Evolutionary conservation across 2,329 filamentous ascomycete species (phyloP).

Genomic region (Verticillium nubilum): DNA sequence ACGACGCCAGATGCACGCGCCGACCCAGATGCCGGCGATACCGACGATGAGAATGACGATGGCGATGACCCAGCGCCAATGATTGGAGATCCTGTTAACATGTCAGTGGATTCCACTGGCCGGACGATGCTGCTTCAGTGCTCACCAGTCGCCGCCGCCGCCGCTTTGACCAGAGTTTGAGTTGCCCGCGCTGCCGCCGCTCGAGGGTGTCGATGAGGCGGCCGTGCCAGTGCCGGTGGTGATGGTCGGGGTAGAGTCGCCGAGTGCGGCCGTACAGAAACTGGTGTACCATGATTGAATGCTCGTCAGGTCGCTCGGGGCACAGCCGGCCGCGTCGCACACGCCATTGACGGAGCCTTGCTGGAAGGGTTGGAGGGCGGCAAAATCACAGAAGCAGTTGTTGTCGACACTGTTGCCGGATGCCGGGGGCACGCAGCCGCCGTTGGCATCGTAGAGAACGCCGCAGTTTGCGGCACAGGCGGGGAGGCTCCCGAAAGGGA

Average conservation of each 20-base stretch:
- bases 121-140: slow-evolving; percentile 4
- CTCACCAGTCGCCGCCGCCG: slow-evolving; percentile 43
- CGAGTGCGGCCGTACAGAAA: slow-evolving; percentile 52
- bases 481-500: slow-evolving; percentile 55
- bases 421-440: slow-evolving; percentile 60
- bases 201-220: slow-evolving; percentile 19
- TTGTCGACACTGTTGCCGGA: slow-evolving; percentile 37
- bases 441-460: slow-evolving; percentile 63
- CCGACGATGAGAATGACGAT: slow-evolving; percentile 67
- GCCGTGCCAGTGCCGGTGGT: not conserved
- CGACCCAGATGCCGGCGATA: slow-evolving; percentile 61
- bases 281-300: slow-evolving; percentile 67
- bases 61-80: slow-evolving; percentile 80
- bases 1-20: slow-evolving; percentile 65
- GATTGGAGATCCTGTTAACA: slow-evolving; percentile 55
- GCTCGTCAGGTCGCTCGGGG: slow-evolving; percentile 39
- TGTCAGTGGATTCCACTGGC: not conserved
- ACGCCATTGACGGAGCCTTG: slow-evolving; percentile 41
- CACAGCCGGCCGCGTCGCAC: slow-evolving; percentile 54
- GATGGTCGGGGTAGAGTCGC: slow-evolving; percentile 12
- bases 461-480: slow-evolving; percentile 56
- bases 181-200: slow-evolving; percentile 12
- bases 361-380: slow-evolving; percentile 40
- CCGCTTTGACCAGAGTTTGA: not conserved
- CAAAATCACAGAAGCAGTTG: slow-evolving; percentile 68